phyloP scores from a whole-genome alignment of 2,329 filamentous ascomycete species.

The Sclerotinia glacialis region DNA sequence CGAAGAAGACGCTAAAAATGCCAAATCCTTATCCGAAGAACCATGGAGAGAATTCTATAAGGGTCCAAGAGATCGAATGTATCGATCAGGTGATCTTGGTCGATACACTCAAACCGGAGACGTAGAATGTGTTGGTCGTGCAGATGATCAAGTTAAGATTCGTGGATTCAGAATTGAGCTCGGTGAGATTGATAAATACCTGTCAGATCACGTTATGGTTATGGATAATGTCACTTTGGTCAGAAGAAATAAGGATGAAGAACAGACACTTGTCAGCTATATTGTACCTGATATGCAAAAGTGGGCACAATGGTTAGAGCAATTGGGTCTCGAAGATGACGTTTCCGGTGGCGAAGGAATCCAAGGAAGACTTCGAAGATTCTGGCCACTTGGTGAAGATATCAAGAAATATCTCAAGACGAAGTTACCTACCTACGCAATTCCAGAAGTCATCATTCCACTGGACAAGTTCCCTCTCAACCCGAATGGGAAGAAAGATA shows the following conservation, averaged over 20 bases:
- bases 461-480: slow-evolving; percentile 74
- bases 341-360: slow-evolving; percentile 42
- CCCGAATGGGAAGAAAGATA: slow-evolving; percentile 83
- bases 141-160: slow-evolving; percentile 91
- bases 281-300: slow-evolving; percentile 77
- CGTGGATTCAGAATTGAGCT: slow-evolving; percentile 94
- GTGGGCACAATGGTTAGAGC: slow-evolving; percentile 67
- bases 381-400: slow-evolving; percentile 50
- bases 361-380: slow-evolving; percentile 35
- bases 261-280: slow-evolving; percentile 84
- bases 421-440: slow-evolving; percentile 70
- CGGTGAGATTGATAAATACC: slow-evolving; percentile 83
- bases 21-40: slow-evolving; percentile 56
- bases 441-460: slow-evolving; percentile 71
- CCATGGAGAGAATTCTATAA: slow-evolving; percentile 77
- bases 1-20: slow-evolving; percentile 55
- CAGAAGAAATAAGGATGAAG: slow-evolving; percentile 78
- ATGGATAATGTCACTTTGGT: slow-evolving; percentile 85
- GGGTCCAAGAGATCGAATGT: slow-evolving; percentile 81
- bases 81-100: slow-evolving; percentile 84
- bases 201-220: slow-evolving; percentile 71
- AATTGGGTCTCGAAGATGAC: slow-evolving; percentile 53
- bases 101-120: slow-evolving; percentile 66
- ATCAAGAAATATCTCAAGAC: slow-evolving; percentile 66
- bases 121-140: slow-evolving; percentile 74